Base-by-base conservation (phyloP, 306 rosid genomes). In the Dryas octopetala region DNA sequence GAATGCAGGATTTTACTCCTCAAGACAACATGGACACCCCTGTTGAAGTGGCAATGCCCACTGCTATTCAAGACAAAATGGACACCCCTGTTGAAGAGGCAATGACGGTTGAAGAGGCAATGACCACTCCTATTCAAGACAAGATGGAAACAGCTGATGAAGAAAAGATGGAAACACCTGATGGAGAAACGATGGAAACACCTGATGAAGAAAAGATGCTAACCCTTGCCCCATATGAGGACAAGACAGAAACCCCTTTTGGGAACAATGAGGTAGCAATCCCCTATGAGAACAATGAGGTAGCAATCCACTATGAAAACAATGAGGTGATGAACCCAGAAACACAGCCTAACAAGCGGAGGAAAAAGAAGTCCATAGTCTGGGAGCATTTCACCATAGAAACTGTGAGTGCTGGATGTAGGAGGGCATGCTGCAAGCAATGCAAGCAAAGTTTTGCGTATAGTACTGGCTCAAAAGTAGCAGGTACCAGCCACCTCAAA, bases 301-400 rank as follows among this genome's bases (percentile, higher is more conserved):
- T 69, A 1, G 49, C 49, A 13, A 48, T 13, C 63, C 70, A 63
- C 2, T 74, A 76, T 45, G 81, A 26, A 69, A 86, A 78, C 76
- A 63, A 59, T 63, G 97, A 89, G 81, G 84, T 76, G 64, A 70
- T 53, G 62, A 74, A 74, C 55, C 85, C 85, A 14, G 97, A 91
- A 61, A 79, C 86, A 49, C 99, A 88, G 84, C 97, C 97, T 45
- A 86, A 53, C 79, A 91, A 89, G 89, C 85, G 96, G 74, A 89
- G 99, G 86, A 95, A 90, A 78, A 95, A 88, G 89, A 92, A 89
- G 81, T 95, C 97, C 32, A 68, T 86, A 8, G 99, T 95, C 55
- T 95, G 99, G 99, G 97, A 91, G 80, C 96, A 95, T 84, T 95
- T 95, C 77, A 91, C 97, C 49, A 92, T 95, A 60, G 99, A 90